A percentile compares a stretch with the other conserved stretches of the same genome.
These are phyloP conservation scores for Schizosaccharomyces osmophilus DNA, from an alignment of 805 yeast genomes.

Conservation along the genomic window DNA sequence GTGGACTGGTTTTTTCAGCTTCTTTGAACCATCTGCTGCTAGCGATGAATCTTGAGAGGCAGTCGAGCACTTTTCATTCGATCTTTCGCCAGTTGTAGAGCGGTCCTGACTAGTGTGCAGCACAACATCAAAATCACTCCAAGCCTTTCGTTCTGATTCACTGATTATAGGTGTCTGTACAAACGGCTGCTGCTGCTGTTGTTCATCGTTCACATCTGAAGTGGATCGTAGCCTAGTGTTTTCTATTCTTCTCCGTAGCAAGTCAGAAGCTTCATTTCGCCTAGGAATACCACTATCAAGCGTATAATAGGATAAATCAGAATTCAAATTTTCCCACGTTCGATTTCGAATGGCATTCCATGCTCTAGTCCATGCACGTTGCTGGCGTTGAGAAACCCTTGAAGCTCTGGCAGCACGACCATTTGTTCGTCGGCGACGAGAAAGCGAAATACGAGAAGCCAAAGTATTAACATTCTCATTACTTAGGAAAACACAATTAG, in stretches of 20 bases:
- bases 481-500: slow-evolving; percentile 10
- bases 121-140: background rate
- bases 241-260: background rate
- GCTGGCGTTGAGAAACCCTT: background rate
- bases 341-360: background rate
- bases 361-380: background rate
- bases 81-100: background rate
- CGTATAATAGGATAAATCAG: background rate
- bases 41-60: background rate
- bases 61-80: background rate
- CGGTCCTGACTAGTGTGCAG: background rate
- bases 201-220: background rate
- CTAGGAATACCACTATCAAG: background rate
- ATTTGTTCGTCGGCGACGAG: background rate
- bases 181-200: background rate
- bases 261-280: background rate
- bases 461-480: background rate
- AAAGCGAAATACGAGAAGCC: background rate
- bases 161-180: background rate
- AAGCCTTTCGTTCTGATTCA: background rate
- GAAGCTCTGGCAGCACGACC: background rate
- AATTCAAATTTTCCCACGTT: background rate
- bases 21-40: background rate
- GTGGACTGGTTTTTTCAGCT: background rate
- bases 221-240: background rate